Conservation (phyloP, 1,139 yeast species). For the Candida buenavistaensis region DNA sequence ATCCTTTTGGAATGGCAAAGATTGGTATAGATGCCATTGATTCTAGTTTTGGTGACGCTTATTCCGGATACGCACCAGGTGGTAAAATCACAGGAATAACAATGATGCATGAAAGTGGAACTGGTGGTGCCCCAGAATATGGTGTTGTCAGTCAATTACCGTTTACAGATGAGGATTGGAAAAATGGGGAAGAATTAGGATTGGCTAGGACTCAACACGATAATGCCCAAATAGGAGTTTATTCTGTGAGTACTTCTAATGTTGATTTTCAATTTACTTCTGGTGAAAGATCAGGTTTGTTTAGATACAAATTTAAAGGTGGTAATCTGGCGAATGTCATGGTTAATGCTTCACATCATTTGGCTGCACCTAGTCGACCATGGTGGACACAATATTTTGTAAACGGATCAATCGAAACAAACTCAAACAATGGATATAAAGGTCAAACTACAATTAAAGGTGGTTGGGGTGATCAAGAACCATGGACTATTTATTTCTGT, state of each 20-base stretch:
- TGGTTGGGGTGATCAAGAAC: constrained; percentile 33
- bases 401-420: constrained; percentile 23
- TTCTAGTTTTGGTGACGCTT: constrained; percentile 23
- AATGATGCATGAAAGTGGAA: constrained; percentile 42
- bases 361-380: constrained; percentile 26
- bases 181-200: constrained; percentile 12
- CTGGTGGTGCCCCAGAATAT: constrained; percentile 40
- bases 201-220: constrained; percentile 20
- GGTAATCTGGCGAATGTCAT: constrained; percentile 16
- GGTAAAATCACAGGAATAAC: constrained; percentile 34
- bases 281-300: constrained; percentile 27
- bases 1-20: constrained; percentile 43
- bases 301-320: constrained; percentile 23
- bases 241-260: constrained; percentile 22
- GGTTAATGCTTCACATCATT: constrained; percentile 30
- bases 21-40: constrained; percentile 35
- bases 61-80: constrained; percentile 34
- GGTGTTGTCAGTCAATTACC: constrained; percentile 36
- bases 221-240: constrained; percentile 25
- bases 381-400: constrained; percentile 34
- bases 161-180: constrained; percentile 19
- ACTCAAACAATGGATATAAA: constrained; percentile 20
- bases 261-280: constrained; percentile 27
- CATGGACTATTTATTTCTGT: constrained; percentile 32
- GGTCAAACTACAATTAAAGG: constrained; percentile 28